Evolutionary conservation across 1,284 basidiomycete genomes (phyloP).

Genomic region (Puccinia coronata): DNA sequence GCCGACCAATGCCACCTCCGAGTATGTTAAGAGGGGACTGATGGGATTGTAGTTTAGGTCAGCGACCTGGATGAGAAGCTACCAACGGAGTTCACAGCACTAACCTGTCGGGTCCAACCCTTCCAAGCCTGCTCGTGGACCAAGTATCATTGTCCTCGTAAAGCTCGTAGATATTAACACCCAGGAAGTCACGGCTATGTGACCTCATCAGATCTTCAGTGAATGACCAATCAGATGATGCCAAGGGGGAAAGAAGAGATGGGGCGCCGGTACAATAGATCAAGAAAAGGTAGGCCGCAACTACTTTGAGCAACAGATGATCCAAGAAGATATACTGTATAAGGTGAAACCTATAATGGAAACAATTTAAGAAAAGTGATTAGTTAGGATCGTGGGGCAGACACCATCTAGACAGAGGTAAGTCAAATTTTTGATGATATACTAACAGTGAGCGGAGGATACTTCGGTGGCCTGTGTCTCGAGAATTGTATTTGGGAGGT

Average conservation of each 20-base stretch:
- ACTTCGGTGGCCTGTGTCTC: neutral
- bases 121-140: conserved; percentile 12
- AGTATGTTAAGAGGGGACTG: neutral
- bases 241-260: neutral
- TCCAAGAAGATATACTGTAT: neutral
- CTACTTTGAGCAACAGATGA: neutral
- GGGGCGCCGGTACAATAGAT: neutral
- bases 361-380: neutral
- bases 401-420: neutral
- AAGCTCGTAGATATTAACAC: neutral
- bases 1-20: conserved; percentile 1
- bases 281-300: neutral
- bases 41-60: neutral
- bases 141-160: neutral
- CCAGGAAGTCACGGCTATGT: conserved; percentile 11
- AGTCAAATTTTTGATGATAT: neutral
- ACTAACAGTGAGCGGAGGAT: neutral
- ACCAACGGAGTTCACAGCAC: no score
- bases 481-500: conserved; percentile 14
- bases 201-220: neutral
- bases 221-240: neutral
- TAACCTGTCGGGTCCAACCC: conserved; percentile 3
- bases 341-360: neutral
- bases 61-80: neutral
- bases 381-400: neutral